Evolutionary conservation across 2,329 filamentous ascomycete genomes (phyloP), one percentile per base, ranked within the genome.

Genomic region (Hypoxylon sp.): DNA sequence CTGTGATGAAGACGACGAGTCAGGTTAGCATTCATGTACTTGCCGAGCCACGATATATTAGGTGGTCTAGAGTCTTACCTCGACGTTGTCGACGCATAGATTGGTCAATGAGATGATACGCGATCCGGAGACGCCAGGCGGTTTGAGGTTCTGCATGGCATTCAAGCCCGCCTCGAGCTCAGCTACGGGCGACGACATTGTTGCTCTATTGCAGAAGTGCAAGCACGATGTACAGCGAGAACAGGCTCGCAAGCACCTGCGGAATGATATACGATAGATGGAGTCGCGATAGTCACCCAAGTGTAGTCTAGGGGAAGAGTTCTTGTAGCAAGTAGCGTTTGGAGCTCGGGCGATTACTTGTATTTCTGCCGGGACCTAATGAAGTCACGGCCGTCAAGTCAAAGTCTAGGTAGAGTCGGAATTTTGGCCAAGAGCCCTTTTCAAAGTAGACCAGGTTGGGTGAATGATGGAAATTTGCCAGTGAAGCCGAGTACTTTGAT

Each of bases 101-200:
- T 88, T 84, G 18, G 95, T 98, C 80, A 99, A 89, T 77, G 89
- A 89, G 73, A 87, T 88, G 80, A 99, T 97, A 81, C 96, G 95
- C 71, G 93, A 93, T 73, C 93, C 94, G 68, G 94, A 97, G 63
- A 97, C 93, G 77, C 96, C 96, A 55, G 96, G 96, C 45, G 96
- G 91, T 81, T 97, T 98, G 76, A 97, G 85, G 71, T 87, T 86
- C 75, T 95, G 91, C 89, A 99, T 94, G 76, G 92, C 94, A 83
- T 96, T 93, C 77, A 99, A 88, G 80, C 92, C 91, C 75, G 89
- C 86, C 81, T 97, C 95, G 81, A 99, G 84, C 79, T 98, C 94
- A 83, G 92, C 89, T 87, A 97, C 91, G 81, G 92, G 89, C 78
- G 93, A 91, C 79, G 91, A 89, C 89, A 93, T 93, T 79, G 73